phyloP scores from a whole-genome alignment of 176 grass and related monocot genomes.

The Typha latifolia region DNA sequence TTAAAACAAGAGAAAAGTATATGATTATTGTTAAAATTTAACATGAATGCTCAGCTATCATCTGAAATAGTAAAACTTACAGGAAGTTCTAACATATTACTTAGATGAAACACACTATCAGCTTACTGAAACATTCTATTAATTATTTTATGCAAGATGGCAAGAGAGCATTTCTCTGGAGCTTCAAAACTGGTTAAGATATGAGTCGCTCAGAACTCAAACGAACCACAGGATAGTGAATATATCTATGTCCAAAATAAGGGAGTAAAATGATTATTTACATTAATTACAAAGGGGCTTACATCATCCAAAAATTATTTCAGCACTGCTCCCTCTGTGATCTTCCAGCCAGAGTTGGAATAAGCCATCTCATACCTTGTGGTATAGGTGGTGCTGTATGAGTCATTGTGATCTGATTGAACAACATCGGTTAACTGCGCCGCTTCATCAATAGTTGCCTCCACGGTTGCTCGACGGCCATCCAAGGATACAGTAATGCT shows the following conservation, averaged over 20 bases:
- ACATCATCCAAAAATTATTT: conserved; percentile 27
- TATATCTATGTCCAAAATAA: neutral
- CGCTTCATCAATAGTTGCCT: conserved; percentile 69
- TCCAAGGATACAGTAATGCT: conserved; percentile 64
- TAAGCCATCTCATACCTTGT: conserved; percentile 66
- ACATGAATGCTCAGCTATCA: neutral
- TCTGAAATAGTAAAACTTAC: neutral
- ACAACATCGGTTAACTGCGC: conserved; percentile 38
- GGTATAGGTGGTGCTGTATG: conserved; percentile 47
- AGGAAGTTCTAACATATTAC: neutral
- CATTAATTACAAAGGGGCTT: neutral
- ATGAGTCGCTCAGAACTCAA: neutral
- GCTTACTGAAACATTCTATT: neutral
- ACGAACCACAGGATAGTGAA: neutral
- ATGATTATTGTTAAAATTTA: neutral
- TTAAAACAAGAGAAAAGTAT: no score
- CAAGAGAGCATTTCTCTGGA: neutral
- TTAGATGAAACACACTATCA: neutral
- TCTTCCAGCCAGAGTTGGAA: conserved; percentile 62
- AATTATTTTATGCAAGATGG: neutral
- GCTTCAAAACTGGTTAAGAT: neutral
- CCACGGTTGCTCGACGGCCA: conserved; percentile 51
- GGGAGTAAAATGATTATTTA: conserved; percentile 4
- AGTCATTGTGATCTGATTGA: conserved; percentile 36
- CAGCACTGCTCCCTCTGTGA: conserved; percentile 74